Conservation (phyloP, 331 rosid genomes). For the Dryas integrifolia region DNA sequence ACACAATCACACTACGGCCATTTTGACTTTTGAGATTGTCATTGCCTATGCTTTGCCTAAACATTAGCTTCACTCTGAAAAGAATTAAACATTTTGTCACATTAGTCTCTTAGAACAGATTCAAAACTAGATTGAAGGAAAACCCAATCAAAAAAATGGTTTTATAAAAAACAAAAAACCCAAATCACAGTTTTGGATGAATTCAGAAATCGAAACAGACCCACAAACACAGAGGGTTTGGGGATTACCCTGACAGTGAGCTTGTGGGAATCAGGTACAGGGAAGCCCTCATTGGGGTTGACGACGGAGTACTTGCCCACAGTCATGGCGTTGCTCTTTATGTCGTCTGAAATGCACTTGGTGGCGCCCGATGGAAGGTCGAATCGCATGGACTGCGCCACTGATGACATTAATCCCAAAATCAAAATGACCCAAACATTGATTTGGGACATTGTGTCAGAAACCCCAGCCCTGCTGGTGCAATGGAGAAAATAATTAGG, state of each 20-base stretch:
- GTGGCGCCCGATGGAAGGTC: slow-evolving; percentile 59
- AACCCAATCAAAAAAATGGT: background rate
- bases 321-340: slow-evolving; percentile 61
- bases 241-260: slow-evolving; percentile 57
- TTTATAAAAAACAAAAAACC: background rate
- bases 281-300: slow-evolving; percentile 47
- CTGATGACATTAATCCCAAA: background rate
- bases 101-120: background rate
- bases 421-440: slow-evolving; percentile 8
- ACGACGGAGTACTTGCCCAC: slow-evolving; percentile 68
- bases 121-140: background rate
- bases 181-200: background rate
- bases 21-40: background rate
- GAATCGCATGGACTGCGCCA: slow-evolving; percentile 56
- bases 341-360: slow-evolving; percentile 82
- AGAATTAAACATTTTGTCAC: background rate
- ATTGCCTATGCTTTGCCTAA: background rate
- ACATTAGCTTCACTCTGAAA: background rate
- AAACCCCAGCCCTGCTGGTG: background rate
- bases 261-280: slow-evolving; percentile 56
- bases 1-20: background rate
- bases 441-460: background rate
- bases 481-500: background rate
- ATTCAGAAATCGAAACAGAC: slow-evolving; percentile 1
- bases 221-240: background rate